Conservation (phyloP, 2,329 filamentous ascomycete genomes). For the Albophoma yamanashiensis region DNA sequence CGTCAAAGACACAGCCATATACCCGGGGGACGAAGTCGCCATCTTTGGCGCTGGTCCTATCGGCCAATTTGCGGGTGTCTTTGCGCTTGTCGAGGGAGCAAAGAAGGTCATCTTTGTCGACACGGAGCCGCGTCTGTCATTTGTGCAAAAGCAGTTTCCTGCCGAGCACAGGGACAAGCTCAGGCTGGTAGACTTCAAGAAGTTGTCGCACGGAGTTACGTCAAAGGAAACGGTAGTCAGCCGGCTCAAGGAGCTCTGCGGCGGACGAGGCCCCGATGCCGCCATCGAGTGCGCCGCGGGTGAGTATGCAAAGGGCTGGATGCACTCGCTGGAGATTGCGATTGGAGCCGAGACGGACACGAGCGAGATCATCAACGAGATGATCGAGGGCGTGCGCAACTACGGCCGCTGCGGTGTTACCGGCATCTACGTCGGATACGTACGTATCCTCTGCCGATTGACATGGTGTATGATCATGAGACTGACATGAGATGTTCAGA, state of each 20-base stretch:
- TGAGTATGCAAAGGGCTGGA: conserved; percentile 51
- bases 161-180: conserved; percentile 39
- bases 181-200: conserved; percentile 58
- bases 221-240: conserved; percentile 53
- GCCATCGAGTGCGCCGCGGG: conserved; percentile 56
- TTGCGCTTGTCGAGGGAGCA: conserved; percentile 65
- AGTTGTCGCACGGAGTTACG: conserved; percentile 46
- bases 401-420: conserved; percentile 70
- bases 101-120: conserved; percentile 71
- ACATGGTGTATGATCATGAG: not conserved
- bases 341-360: conserved; percentile 74
- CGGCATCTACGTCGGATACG: conserved; percentile 54
- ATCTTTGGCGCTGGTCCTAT: conserved; percentile 83
- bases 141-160: conserved; percentile 51
- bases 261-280: conserved; percentile 64
- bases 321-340: conserved; percentile 46
- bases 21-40: conserved; percentile 64
- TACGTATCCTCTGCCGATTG: conserved; percentile 18
- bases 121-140: conserved; percentile 58
- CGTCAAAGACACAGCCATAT: conserved; percentile 76
- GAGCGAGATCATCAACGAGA: conserved; percentile 70
- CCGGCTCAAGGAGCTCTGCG: conserved; percentile 62
- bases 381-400: conserved; percentile 62
- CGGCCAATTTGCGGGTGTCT: conserved; percentile 73
- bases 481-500: conserved; percentile 30